Conservation (phyloP, 495 filamentous ascomycete genomes). For the Penicillium desertorum region DNA sequence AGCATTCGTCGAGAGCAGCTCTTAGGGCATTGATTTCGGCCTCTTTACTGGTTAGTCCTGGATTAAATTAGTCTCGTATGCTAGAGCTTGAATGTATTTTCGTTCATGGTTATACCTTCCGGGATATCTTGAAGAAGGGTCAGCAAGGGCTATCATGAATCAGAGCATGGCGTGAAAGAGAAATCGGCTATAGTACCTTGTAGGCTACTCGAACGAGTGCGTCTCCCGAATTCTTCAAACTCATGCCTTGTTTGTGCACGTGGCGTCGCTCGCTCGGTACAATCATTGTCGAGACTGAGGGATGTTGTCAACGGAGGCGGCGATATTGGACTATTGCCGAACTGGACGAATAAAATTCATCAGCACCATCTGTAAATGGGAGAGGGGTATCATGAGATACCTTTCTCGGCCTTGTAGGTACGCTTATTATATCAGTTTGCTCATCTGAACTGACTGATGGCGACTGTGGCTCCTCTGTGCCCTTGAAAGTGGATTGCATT, state of each 20-base stretch:
- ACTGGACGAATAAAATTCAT: slow-evolving; percentile 16
- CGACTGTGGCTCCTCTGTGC: slow-evolving; percentile 8
- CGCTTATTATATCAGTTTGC: neutral
- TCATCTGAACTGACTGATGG: slow-evolving; percentile 7
- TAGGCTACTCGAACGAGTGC: slow-evolving; percentile 59
- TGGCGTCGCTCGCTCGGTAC: slow-evolving; percentile 71
- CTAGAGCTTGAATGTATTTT: neutral
- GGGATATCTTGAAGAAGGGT: slow-evolving; percentile 43
- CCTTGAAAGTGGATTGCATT: slow-evolving; percentile 4
- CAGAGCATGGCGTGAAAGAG: neutral
- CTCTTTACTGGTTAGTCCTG: slow-evolving; percentile 47
- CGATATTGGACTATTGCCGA: slow-evolving; percentile 47
- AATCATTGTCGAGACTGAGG: slow-evolving; percentile 60
- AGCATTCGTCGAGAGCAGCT: slow-evolving; percentile 81
- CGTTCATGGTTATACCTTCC: slow-evolving; percentile 30
- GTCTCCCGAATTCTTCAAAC: slow-evolving; percentile 56
- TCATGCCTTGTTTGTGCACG: slow-evolving; percentile 77
- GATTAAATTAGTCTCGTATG: slow-evolving; percentile 19
- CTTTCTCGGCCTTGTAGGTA: slow-evolving; percentile 23
- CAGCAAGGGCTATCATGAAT: slow-evolving; percentile 16
- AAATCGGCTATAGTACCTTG: slow-evolving; percentile 57
- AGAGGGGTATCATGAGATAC: slow-evolving; percentile 10
- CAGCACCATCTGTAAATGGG: slow-evolving; percentile 3
- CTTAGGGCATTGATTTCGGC: slow-evolving; percentile 72
- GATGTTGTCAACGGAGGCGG: slow-evolving; percentile 70